Evolutionary conservation across 2,329 filamentous ascomycete species (phyloP).

Genomic region (Aspergillus arachidicola): DNA sequence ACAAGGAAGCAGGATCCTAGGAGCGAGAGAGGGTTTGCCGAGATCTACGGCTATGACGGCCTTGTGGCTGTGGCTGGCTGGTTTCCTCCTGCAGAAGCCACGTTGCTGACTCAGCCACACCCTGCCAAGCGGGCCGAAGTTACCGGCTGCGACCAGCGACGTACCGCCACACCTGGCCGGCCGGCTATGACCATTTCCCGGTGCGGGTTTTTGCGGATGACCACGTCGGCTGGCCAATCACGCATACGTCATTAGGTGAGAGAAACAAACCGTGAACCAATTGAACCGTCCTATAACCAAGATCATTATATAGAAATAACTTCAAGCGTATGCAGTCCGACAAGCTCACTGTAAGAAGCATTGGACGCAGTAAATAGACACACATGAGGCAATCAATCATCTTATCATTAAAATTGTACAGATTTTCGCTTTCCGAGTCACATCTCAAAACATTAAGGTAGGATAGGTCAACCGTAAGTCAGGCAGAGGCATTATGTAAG

Average conservation of each 20-base stretch:
- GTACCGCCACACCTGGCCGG: slow-evolving; percentile 27
- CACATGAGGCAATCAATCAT: neutral
- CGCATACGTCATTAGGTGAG: slow-evolving; percentile 2
- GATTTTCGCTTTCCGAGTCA: slow-evolving; percentile 1
- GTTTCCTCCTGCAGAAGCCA: slow-evolving; percentile 9
- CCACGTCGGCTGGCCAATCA: slow-evolving; percentile 12
- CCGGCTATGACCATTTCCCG: slow-evolving; percentile 27
- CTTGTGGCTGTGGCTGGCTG: slow-evolving; percentile 21
- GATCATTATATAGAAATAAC: neutral
- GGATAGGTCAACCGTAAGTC: neutral
- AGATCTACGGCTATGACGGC: slow-evolving; percentile 32
- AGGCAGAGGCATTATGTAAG: neutral
- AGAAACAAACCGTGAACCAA: neutral
- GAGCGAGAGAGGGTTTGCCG: slow-evolving; percentile 18
- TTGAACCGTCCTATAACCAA: neutral
- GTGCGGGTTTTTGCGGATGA: slow-evolving; percentile 22
- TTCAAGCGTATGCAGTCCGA: neutral
- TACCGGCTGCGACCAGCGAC: neutral
- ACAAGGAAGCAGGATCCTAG: slow-evolving; percentile 12
- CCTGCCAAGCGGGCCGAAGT: slow-evolving; percentile 7
- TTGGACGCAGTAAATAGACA: slow-evolving; percentile 7
- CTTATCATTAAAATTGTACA: slow-evolving; percentile 1
- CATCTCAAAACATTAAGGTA: neutral
- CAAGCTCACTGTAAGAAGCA: neutral
- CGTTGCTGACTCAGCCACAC: slow-evolving; percentile 18